Conservation (phyloP, 345 rosid genomes). For the Eutrema yunnanense region DNA sequence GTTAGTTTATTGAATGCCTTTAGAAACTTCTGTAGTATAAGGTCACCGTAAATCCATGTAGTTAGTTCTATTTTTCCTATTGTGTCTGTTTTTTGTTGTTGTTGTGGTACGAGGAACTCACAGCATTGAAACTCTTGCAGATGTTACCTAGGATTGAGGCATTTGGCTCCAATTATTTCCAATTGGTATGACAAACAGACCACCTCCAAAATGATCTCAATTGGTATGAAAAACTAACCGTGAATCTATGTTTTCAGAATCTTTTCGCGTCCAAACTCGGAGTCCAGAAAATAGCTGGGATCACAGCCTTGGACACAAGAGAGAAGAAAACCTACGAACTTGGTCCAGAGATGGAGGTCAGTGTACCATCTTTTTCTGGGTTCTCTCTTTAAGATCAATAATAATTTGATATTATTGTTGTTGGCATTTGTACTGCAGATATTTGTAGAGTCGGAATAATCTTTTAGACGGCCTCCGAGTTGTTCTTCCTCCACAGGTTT, state of each 20-base stretch:
- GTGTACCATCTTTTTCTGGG: conserved; percentile 13
- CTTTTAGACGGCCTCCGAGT: neutral
- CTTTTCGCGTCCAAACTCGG: conserved; percentile 79
- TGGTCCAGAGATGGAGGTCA: conserved; percentile 80
- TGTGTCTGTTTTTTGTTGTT: too few relatives aligned
- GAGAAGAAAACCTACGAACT: conserved; percentile 63
- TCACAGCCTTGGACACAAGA: conserved; percentile 60
- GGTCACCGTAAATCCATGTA: neutral
- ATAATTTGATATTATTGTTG: neutral
- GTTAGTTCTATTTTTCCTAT: too few relatives aligned
- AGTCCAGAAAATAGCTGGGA: conserved; percentile 71
- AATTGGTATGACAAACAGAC: conserved; percentile 49
- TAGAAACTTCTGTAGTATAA: neutral
- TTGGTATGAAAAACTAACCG: conserved; percentile 44
- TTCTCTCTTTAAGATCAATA: neutral
- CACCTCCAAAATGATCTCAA: neutral
- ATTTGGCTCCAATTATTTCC: conserved; percentile 53
- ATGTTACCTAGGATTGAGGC: conserved; percentile 67
- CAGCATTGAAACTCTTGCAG: conserved; percentile 36
- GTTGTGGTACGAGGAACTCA: neutral
- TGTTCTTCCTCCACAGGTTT: neutral
- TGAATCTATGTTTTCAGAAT: conserved; percentile 43
- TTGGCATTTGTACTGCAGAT: conserved; percentile 20
- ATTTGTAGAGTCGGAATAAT: conserved; percentile 18
- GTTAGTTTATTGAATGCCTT: neutral